Base-by-base conservation (phyloP, 1,139 yeast species). In the Saccharomyces pastorianus region DNA sequence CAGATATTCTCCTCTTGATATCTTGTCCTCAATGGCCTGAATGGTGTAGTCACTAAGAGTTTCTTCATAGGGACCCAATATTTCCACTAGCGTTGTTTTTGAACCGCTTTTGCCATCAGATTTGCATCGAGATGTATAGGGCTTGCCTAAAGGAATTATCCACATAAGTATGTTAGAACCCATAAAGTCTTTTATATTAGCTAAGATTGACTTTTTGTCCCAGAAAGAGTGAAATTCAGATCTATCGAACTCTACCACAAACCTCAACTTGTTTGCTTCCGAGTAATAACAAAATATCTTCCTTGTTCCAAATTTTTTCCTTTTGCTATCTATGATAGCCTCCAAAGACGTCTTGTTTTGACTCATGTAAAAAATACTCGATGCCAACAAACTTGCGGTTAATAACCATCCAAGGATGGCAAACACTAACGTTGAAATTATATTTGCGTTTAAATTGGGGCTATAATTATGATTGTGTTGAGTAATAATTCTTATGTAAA, bases 301-400 rank as follows among this genome's bases (percentile, higher is more conserved):
- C 7, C 50, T 49, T n/a, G 54, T 49, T 29, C 44, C 44, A 11
- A 38, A 38, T 6, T 38, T 38, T 32, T 62, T 61, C 17, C 62
- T 61, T 32, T 55, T 52, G 41, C 62, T 63, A 28, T 55, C 49
- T 27, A 61, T 58, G 20, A 73, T 60, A 20, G 70, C 71, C 55
- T 62, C 77, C 3, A 76, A 55, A 0, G 87, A 77, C 2, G 85
- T 78, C 55, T 73, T 67, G 59, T 83, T 82, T 13, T 55, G 57
- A 3, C 59, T 51, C 38, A 80, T 70, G 61, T 77, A 78, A 42
- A 69, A 61, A 2, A 76, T 17, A 62, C 78, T 78, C 27, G 73
- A 64, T 4, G 62, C 61, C 13, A 73, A 58, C 51, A 82, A 65
- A 0, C 76, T 72, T 1, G 65, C 54, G 2, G 78, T 61, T 73